Conservation (phyloP, 2,329 filamentous ascomycete species). For the Fusarium poae region DNA sequence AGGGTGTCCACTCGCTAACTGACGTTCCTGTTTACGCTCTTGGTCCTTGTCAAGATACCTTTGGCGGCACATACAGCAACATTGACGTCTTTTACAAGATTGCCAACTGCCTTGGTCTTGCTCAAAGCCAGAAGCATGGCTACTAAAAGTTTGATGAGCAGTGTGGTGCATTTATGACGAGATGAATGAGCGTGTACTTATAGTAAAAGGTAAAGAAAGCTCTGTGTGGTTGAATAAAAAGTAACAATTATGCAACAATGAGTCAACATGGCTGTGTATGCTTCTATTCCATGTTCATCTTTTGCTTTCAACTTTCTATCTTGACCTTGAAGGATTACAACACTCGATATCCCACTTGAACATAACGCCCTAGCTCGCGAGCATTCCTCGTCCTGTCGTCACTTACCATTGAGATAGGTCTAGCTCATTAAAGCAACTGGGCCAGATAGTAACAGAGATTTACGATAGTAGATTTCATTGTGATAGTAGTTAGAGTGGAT, state of each 20-base stretch:
- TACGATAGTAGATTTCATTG: background rate
- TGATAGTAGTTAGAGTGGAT: background rate
- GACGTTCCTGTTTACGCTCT: constrained; percentile 83
- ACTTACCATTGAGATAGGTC: background rate
- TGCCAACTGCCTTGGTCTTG: constrained; percentile 74
- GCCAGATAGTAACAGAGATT: background rate
- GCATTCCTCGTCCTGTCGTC: background rate
- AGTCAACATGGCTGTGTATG: too few species aligned
- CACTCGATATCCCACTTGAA: background rate
- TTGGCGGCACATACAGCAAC: constrained; percentile 78
- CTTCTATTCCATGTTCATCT: background rate
- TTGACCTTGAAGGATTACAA: background rate
- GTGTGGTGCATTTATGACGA: constrained; percentile 37
- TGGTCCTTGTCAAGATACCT: constrained; percentile 83
- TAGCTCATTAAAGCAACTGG: too few species aligned
- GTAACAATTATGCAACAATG: background rate
- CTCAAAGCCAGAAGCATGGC: constrained; percentile 44
- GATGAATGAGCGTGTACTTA: constrained; percentile 35
- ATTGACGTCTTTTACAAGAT: constrained; percentile 83
- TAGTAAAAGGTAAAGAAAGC: constrained; percentile 33
- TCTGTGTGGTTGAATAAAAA: constrained; percentile 35
- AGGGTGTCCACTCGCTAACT: constrained; percentile 82
- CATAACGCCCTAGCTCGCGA: background rate
- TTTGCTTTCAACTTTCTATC: too few species aligned
- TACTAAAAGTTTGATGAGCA: constrained; percentile 31